Evolutionary conservation across 306 rosid species (phyloP).

Genomic region (Pyrus betulifolia): DNA sequence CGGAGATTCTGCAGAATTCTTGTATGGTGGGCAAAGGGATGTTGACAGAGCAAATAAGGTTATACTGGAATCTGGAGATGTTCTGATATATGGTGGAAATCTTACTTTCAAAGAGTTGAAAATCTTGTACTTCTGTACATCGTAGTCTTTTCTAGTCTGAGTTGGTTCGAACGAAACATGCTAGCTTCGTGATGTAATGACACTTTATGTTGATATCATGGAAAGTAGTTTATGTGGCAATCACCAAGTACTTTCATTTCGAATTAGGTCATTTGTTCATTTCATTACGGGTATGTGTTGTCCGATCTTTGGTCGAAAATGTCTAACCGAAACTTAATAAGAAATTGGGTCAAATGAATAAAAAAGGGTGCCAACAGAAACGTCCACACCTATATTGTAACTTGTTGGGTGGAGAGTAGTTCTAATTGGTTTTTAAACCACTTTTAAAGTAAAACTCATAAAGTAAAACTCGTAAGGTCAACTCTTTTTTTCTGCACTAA

Average conservation of each 20-base stretch:
- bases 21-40: slow-evolving; percentile 42
- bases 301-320: not conserved
- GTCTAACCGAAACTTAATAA: not conserved
- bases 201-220: not conserved
- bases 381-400: not conserved
- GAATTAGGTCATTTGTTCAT: not conserved
- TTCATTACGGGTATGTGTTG: not conserved
- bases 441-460: not conserved
- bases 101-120: slow-evolving; percentile 66
- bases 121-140: not conserved
- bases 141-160: not conserved
- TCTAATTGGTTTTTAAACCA: not conserved
- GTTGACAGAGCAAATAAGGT: slow-evolving; percentile 31
- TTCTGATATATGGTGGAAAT: slow-evolving; percentile 81
- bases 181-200: not conserved
- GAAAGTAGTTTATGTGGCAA: not conserved
- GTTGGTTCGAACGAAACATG: not conserved
- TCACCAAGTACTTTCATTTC: not conserved
- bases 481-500: not conserved
- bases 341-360: not conserved
- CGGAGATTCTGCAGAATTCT: slow-evolving; percentile 70
- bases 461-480: not conserved
- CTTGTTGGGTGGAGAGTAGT: not conserved
- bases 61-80: slow-evolving; percentile 64
- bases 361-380: not conserved